These are phyloP conservation scores for Phyllosticta citriasiana DNA, from an alignment of 2,329 filamentous ascomycete species.

Conservation along the genomic window DNA sequence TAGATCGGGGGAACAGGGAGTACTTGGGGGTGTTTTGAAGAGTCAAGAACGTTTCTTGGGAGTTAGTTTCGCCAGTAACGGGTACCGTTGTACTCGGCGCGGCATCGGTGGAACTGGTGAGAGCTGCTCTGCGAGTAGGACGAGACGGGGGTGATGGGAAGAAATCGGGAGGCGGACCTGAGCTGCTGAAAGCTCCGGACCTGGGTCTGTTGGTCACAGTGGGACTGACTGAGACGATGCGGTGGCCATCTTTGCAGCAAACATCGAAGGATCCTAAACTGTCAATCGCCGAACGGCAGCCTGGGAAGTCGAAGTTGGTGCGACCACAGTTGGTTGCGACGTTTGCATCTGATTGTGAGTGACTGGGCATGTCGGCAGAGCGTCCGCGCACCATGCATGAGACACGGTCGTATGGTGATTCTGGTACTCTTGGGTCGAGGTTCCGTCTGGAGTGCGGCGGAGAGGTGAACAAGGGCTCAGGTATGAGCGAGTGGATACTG, in stretches of 20 bases:
- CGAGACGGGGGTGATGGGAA: not conserved
- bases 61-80: not conserved
- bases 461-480: conserved; percentile 6
- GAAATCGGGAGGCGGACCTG: not conserved
- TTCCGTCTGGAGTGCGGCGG: conserved; percentile 6
- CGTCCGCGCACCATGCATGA: not conserved
- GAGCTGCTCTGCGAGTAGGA: not conserved
- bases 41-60: not conserved
- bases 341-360: not conserved
- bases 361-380: not conserved
- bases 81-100: not conserved
- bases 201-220: not conserved
- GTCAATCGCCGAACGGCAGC: not conserved
- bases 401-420: conserved; percentile 6
- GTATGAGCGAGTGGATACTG: conserved; percentile 7
- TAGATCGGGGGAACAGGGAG: not conserved
- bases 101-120: not conserved
- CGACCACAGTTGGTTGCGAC: not conserved
- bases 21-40: conserved; percentile 12
- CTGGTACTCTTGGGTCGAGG: conserved; percentile 6
- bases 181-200: not conserved
- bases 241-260: not conserved
- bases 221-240: not conserved
- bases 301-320: not conserved
- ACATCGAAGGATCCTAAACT: not conserved